Base-by-base conservation (phyloP, 768 basidiomycete species). In the Xerocomus potaroensis region DNA sequence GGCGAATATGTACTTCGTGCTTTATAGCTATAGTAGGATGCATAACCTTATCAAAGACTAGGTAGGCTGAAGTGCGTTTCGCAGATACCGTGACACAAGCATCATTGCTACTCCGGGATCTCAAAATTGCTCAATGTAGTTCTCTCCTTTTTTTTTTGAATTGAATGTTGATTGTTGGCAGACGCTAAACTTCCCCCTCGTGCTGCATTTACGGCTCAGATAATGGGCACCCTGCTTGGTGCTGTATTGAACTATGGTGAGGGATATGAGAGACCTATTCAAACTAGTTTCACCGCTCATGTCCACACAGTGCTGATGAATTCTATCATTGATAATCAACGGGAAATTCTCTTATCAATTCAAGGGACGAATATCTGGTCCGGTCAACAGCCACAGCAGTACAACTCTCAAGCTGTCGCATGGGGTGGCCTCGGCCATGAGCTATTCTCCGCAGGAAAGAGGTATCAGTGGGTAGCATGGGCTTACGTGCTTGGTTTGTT, bases 121-220 rank as follows among this genome's bases (percentile, higher is more conserved):
- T 83, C 19, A 83, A 82, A 61, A 75, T 61, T 21, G 56, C 43
- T 47, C 64, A 58, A 54, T 61, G 60, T 57, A 46, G 11, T 22
- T 35, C 22, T 21, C 31, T n/a, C 38, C 3, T 35, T 27, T 27
- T 10, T 27, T 21, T 38, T 62, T 64, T 70, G 71, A 36, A 71
- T 71, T 62, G 71, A 73, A 60, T 23, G 22, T 18, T 33, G 21
- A 35, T 9, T 23, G 37, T 76, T 41, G 72, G 68, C 3, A 56
- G 74, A 56, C 46, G 53, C 77, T 1, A 84, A 84, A 62, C 75
- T 87, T 34, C 82, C 84, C 22, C 81, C 84, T 19, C 79, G 83
- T 12, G 72, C 75, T 31, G 79, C 83, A 66, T 82, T 85, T 62
- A 58, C 78, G 9, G 79, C 80, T 7, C 84, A 85, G 56, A 68